Conservation (phyloP, 768 basidiomycete species). For the Exidia glandulosa region DNA sequence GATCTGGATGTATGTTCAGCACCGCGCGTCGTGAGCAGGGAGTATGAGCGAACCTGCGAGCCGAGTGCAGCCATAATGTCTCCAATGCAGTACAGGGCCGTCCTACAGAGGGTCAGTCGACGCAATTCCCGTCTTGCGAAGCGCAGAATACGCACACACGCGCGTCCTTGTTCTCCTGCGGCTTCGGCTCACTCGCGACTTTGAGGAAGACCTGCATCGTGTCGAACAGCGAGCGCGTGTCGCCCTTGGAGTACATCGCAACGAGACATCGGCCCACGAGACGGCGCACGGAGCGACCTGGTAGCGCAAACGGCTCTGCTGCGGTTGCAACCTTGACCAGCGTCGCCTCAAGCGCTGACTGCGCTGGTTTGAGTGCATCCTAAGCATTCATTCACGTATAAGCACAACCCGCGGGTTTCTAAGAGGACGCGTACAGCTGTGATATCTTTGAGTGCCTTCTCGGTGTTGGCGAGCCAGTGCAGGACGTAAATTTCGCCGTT, state of each 20-base stretch:
- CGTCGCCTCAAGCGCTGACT: conserved; percentile 48
- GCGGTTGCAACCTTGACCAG: conserved; percentile 61
- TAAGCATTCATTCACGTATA: conserved; percentile 19
- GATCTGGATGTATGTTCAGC: conserved; percentile 38
- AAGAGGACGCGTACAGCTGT: conserved; percentile 35
- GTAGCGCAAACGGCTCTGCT: conserved; percentile 57
- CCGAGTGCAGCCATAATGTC: conserved; percentile 83
- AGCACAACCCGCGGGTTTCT: neutral
- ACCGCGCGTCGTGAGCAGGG: neutral
- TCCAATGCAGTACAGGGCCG: conserved; percentile 77
- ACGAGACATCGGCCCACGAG: conserved; percentile 70
- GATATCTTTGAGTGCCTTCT: conserved; percentile 42
- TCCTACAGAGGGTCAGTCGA: conserved; percentile 30
- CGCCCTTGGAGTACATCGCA: conserved; percentile 63
- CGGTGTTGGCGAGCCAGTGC: conserved; percentile 65
- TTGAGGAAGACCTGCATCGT: conserved; percentile 69
- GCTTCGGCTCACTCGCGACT: conserved; percentile 61
- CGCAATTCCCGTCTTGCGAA: neutral
- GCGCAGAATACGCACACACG: conserved; percentile 45
- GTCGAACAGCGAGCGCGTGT: conserved; percentile 79
- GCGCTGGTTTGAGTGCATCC: conserved; percentile 57
- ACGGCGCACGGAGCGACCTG: conserved; percentile 78
- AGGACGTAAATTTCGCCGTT: conserved; percentile 76
- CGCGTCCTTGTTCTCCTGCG: conserved; percentile 45
- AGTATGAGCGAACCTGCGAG: conserved; percentile 54